phyloP scores from a whole-genome alignment of 2,329 filamentous ascomycete species.

The Mycogone perniciosa region DNA sequence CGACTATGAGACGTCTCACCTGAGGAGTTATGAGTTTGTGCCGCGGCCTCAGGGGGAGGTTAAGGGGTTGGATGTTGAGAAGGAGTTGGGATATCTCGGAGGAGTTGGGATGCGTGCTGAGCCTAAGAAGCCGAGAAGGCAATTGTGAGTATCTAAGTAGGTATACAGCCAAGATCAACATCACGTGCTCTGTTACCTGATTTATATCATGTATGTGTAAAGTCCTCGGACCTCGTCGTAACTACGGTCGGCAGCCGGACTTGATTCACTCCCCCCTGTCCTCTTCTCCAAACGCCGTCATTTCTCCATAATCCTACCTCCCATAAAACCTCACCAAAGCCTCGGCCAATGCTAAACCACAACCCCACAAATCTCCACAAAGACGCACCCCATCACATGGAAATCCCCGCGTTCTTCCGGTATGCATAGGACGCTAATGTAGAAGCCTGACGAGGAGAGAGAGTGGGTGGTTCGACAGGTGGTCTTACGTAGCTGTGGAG shows the following conservation, averaged over 20 bases:
- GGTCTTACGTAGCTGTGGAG: not conserved
- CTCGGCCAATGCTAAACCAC: not conserved
- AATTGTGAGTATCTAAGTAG: too few relatives aligned
- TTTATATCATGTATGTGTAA: too few relatives aligned
- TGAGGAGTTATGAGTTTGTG: constrained; percentile 12
- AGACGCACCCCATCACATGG: constrained; percentile 2
- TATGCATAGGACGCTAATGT: not conserved
- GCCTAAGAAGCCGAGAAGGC: too few relatives aligned
- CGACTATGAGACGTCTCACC: not conserved
- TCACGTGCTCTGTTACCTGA: too few relatives aligned
- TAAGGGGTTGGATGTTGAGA: constrained; percentile 17
- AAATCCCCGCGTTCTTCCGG: constrained; percentile 8
- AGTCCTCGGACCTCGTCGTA: not conserved
- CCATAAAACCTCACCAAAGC: constrained; percentile 1
- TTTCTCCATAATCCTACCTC: not conserved
- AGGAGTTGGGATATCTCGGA: constrained; percentile 23
- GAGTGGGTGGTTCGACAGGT: not conserved
- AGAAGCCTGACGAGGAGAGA: not conserved
- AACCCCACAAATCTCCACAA: not conserved
- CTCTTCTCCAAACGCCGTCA: not conserved
- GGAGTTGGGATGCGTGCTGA: constrained; percentile 16
- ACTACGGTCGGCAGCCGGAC: not conserved
- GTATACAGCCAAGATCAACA: too few relatives aligned
- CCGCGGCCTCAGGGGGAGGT: constrained; percentile 14
- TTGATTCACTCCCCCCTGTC: not conserved